Evolutionary conservation across 2,329 filamentous ascomycete genomes (phyloP), one percentile per base, ranked within the genome.

Genomic region (Beauveria bassiana): DNA sequence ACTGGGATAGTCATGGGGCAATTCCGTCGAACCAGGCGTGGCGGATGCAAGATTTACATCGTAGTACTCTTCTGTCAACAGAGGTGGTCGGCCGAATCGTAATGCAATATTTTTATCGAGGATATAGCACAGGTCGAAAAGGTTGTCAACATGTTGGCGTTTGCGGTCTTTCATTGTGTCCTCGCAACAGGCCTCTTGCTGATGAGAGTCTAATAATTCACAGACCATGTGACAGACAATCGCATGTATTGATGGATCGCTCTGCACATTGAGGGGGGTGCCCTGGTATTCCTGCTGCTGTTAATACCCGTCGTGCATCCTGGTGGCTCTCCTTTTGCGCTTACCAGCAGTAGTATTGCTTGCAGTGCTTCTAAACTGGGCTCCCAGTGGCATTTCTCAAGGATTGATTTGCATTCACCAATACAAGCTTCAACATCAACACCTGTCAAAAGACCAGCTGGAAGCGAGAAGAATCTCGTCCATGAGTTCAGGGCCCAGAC

Each of bases 41-140:
- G 22, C 70, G 18, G 70, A 66, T 1, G 79, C 79, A 1, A 79
- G 68, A 0, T 75, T 76, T n/a, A 83, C 68, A 64, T 83, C 79
- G 64, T 80, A 83, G 59, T 80, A 77, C 6, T 80, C 78, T 56
- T 81, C 78, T 1, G 72, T 68, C 3, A 71, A 60, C 0, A 68
- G 20, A 0, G 70, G 69, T 1, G 66, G 68, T 2, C 63, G 56
- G 3, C 69, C 68, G 1, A 63, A 63, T 3, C 67, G 65, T 1
- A 71, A 62, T 1, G 68, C 59, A 7, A 66, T 57, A 4, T 72
- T 67, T 51, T 72, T 72, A 56, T 72, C 70, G 1, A 65, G 31
- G 3, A 65, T 51, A 45, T 71, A 71, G 54, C 66, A 69, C 2
- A 71, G 43, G 68, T 68, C 70, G 59, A 71, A 71, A 1, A 72